Percentiles rank a stretch among this genome's conserved stretches.
phyloP scores from a whole-genome alignment of 2,329 filamentous ascomycete species.

The Paracamarosporium sp. region DNA sequence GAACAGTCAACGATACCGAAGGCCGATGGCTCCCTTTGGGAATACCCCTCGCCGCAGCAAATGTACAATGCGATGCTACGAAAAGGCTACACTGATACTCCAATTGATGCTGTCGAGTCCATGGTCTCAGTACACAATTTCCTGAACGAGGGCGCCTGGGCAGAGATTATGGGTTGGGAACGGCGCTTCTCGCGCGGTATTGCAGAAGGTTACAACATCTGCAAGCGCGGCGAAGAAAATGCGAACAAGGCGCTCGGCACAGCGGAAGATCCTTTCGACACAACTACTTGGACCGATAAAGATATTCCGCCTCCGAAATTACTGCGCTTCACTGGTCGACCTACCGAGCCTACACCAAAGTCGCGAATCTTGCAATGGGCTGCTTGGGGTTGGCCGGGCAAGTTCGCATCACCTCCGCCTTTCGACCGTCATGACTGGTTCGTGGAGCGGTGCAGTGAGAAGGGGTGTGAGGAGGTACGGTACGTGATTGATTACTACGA shows the following conservation, averaged over 20 bases:
- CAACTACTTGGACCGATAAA: constrained; percentile 41
- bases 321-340: constrained; percentile 86
- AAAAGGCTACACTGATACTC: constrained; percentile 95
- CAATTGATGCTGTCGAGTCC: constrained; percentile 88
- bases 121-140: constrained; percentile 99
- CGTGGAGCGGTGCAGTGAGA: constrained; percentile 74
- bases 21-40: constrained; percentile 82
- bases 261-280: constrained; percentile 39
- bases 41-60: constrained; percentile 97
- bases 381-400: constrained; percentile 78
- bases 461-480: constrained; percentile 76
- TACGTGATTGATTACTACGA: constrained; percentile 99
- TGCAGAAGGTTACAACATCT: constrained; percentile 73
- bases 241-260: constrained; percentile 59
- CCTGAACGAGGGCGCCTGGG: constrained; percentile 96
- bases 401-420: constrained; percentile 80
- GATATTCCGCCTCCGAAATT: constrained; percentile 69
- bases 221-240: constrained; percentile 75
- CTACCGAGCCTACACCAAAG: constrained; percentile 90
- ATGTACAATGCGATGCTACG: constrained; percentile 99
- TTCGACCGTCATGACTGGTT: constrained; percentile 99
- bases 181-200: constrained; percentile 80
- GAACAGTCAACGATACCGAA: constrained; percentile 92
- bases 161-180: constrained; percentile 94
- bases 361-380: constrained; percentile 82